Evolutionary conservation across 176 grass and related monocot species (phyloP), one percentile per base, ranked within the genome.

Genomic region (Musa beccarii): DNA sequence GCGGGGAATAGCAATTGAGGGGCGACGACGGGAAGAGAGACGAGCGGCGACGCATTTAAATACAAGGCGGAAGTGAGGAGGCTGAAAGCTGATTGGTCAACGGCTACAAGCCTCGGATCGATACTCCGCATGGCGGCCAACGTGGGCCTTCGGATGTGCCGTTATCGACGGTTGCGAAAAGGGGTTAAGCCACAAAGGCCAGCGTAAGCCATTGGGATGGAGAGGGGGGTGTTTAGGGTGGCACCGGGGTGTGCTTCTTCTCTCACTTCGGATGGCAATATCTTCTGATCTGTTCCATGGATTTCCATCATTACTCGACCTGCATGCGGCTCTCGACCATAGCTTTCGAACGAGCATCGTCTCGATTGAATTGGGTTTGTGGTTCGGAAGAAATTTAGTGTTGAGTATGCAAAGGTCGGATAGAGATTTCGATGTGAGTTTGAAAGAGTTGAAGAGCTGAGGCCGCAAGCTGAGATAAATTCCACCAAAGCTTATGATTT

Each of bases 221-320:
- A 43, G 6, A 43, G 3, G 51, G 24, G 16, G 72, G 12, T 20
- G 63, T 5, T 15, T 67, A 8, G 1, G 10, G 76, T 83, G 72
- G 76, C 83, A 20, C 63, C 34, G 6, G 16, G 52, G 2, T 95
- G 83, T 96, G 92, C 64, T 96, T 96, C 74, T 86, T 13, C 17
- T 16, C 53, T 59, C 11, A 54, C 34, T 96, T 81, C 53, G 28
- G 13, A 63, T 52, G 3, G 34, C 11, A 21, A 22, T 76, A 69
- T 57, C 83, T 84, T 73, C 0, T 19, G 2, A 8, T 19, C 14
- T 5, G 20, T 56, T 88, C 10, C 0, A 79, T 53, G 1, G 2
- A 25, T 85, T 71, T 2, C 0, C 0, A 0, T 73, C 2, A 8
- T 11, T 6, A 62, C 70, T 54, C 0, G 9, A 6, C 0, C 1